These are phyloP conservation scores for Pelargonium myrrhifolium DNA, from an alignment of 441 rosid species.

Conservation along the genomic window DNA sequence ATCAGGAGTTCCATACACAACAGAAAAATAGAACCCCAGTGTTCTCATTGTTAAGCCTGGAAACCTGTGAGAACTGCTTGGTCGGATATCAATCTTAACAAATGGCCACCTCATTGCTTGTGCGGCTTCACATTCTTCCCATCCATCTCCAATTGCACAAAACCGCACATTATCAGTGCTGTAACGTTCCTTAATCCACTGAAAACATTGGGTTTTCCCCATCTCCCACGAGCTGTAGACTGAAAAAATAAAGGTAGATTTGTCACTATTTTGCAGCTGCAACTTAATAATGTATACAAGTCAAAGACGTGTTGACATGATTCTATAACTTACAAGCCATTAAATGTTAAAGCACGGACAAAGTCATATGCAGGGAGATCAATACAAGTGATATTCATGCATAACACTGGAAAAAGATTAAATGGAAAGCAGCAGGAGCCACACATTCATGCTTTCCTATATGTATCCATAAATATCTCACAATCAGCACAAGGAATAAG, in stretches of 20 bases:
- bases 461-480: too few relatives aligned
- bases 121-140: conserved; percentile 89
- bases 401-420: too few relatives aligned
- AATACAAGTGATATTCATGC: too few relatives aligned
- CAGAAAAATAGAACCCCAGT: conserved; percentile 55
- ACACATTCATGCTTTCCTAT: too few relatives aligned
- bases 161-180: conserved; percentile 37
- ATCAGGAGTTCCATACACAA: conserved; percentile 42
- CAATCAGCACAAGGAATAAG: too few relatives aligned
- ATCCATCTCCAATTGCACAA: conserved; percentile 85
- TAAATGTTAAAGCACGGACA: background rate
- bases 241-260: conserved; percentile 19
- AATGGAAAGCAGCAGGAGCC: too few relatives aligned
- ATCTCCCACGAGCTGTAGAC: conserved; percentile 78
- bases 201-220: conserved; percentile 72
- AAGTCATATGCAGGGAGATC: background rate
- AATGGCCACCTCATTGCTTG: conserved; percentile 83
- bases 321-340: background rate
- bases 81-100: conserved; percentile 59
- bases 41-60: conserved; percentile 71
- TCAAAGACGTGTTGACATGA: background rate
- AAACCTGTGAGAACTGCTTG: conserved; percentile 56
- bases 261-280: background rate
- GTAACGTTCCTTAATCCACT: conserved; percentile 62
- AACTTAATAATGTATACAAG: too few relatives aligned